These are phyloP conservation scores for Eimeria falciformis DNA, from an alignment of 169 alveolate genomes.

Conservation along the genomic window DNA sequence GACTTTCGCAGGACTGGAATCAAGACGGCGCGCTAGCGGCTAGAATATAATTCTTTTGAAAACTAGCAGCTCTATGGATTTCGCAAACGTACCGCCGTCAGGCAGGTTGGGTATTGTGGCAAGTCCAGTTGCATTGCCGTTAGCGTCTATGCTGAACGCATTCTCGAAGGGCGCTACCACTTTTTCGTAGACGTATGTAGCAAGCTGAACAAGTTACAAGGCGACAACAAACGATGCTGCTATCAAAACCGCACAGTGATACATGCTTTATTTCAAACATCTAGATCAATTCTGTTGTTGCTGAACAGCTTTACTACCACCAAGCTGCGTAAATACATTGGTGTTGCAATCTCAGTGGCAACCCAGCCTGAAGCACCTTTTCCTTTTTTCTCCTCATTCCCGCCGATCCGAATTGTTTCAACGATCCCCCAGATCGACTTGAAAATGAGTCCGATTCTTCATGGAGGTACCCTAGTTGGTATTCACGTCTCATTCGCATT, in stretches of 20 bases:
- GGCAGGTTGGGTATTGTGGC: slow-evolving; percentile 39
- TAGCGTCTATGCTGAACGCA: slow-evolving; percentile 22
- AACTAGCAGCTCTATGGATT: too few species aligned
- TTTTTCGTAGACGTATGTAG: slow-evolving; percentile 58
- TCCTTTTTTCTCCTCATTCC: slow-evolving; percentile 17
- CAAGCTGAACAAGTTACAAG: too few species aligned
- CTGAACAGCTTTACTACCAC: too few species aligned
- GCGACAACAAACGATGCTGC: too few species aligned
- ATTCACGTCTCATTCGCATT: slow-evolving; percentile 49
- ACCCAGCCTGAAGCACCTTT: neutral
- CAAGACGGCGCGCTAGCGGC: too few species aligned
- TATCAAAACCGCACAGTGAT: too few species aligned
- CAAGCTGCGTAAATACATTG: neutral
- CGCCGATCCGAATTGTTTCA: neutral
- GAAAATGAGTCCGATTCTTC: slow-evolving; percentile 18
- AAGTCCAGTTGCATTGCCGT: slow-evolving; percentile 43
- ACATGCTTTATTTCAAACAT: too few species aligned
- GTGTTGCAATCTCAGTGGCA: neutral
- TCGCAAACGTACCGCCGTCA: slow-evolving; percentile 73
- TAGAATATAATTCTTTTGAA: too few species aligned
- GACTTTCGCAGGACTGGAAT: too few species aligned
- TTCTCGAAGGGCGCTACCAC: slow-evolving; percentile 34
- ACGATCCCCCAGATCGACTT: neutral
- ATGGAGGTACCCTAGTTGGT: slow-evolving; percentile 39
- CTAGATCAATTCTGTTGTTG: too few species aligned